Evolutionary conservation across 306 rosid species (phyloP).

Genomic region (Pyrus communis): DNA sequence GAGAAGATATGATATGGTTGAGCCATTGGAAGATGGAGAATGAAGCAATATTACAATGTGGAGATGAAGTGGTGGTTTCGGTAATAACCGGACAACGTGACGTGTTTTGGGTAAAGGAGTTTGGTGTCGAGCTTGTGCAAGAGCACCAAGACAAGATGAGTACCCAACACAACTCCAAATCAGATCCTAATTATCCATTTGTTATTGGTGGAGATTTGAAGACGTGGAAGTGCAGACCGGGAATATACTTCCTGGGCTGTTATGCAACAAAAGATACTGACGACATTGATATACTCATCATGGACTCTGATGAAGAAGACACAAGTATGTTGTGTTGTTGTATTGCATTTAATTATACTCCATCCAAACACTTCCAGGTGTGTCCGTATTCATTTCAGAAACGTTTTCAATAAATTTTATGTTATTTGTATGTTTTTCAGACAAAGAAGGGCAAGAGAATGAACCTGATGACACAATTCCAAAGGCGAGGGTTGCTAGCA

Average conservation of each 20-base stretch:
- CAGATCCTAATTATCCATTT: too few relatives aligned
- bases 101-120: neutral
- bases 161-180: neutral
- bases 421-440: neutral
- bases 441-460: neutral
- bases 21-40: neutral
- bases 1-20: neutral
- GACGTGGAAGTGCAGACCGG: too few relatives aligned
- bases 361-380: too few relatives aligned
- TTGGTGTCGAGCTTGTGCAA: neutral
- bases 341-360: too few relatives aligned
- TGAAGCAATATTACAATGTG: neutral
- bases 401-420: neutral
- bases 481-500: neutral
- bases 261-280: too few relatives aligned
- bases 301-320: neutral
- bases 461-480: neutral
- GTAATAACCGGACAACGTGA: neutral
- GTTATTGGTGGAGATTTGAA: too few relatives aligned
- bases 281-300: too few relatives aligned
- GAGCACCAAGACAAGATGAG: neutral
- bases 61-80: neutral
- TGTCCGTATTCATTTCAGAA: too few relatives aligned
- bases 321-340: neutral
- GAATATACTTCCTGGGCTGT: too few relatives aligned